A percentile compares a stretch with the other conserved stretches of the same genome.
Conservation (phyloP, 495 filamentous ascomycete species). For the Aspergillus olivimuriae region DNA sequence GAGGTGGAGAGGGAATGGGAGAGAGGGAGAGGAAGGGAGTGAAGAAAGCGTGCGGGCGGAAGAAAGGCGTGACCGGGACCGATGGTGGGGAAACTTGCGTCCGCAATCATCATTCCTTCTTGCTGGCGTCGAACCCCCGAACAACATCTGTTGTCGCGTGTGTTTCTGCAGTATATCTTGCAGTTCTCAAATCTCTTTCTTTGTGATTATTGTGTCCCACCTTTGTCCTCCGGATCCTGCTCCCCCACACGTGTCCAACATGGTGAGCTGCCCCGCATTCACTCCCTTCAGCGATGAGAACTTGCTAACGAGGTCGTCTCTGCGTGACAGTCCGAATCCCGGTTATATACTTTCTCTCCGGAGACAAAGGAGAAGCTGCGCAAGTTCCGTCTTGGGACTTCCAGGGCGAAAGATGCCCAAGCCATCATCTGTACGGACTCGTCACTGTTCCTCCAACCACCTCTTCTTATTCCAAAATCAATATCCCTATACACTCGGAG, state of each 20-base stretch:
- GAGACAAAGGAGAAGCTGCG: constrained; percentile 80
- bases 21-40: constrained; percentile 2
- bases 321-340: constrained; percentile 64
- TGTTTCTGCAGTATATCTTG: no score
- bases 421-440: constrained; percentile 80
- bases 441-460: no score
- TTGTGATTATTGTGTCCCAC: background rate
- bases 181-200: background rate
- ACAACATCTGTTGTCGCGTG: no score
- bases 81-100: constrained; percentile 1
- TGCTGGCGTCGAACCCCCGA: no score
- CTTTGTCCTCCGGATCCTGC: background rate
- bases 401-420: constrained; percentile 78
- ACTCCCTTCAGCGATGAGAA: constrained; percentile 13
- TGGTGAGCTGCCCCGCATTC: constrained; percentile 9
- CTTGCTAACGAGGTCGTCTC: constrained; percentile 2
- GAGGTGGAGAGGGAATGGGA: background rate
- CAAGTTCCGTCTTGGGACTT: constrained; percentile 89
- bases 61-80: background rate
- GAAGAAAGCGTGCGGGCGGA: background rate
- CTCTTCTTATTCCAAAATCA: no score
- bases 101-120: background rate
- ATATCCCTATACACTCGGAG: no score
- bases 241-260: background rate
- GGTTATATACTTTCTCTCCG: constrained; percentile 87